Percentiles rank a stretch among this genome's conserved stretches.
These are phyloP conservation scores for Sechiopsis laciniata DNA, from an alignment of 306 rosid genomes.

Conservation along the genomic window DNA sequence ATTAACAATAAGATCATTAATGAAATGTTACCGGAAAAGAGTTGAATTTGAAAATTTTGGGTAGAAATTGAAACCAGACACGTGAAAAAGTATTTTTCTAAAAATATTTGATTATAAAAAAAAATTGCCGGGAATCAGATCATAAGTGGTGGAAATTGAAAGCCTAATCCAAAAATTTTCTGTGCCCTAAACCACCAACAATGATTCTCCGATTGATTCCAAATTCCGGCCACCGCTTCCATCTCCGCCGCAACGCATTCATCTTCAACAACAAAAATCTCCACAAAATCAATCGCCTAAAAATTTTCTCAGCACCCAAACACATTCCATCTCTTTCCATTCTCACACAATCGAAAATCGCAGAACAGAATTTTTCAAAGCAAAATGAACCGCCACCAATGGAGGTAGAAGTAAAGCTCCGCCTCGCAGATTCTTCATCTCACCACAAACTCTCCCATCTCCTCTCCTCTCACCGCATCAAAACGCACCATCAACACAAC, in stretches of 20 bases:
- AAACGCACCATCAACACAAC: conserved; percentile 63
- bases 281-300: not conserved
- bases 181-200: not conserved
- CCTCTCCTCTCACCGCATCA: conserved; percentile 45
- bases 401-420: conserved; percentile 66
- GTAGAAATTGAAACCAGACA: too few species aligned
- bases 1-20: too few species aligned
- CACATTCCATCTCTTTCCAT: not conserved
- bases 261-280: not conserved
- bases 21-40: too few species aligned
- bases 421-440: conserved; percentile 43
- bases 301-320: not conserved
- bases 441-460: conserved; percentile 42
- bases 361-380: not conserved
- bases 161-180: not conserved
- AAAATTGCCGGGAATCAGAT: not conserved
- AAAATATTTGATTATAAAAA: too few species aligned
- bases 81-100: too few species aligned
- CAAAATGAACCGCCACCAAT: conserved; percentile 4
- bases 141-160: not conserved
- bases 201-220: not conserved
- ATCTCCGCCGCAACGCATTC: not conserved
- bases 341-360: not conserved
- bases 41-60: too few species aligned
- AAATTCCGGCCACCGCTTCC: not conserved